Evolutionary conservation across 192 early-diverging fungal species (phyloP).

Genomic region (Spizellomyces punctatus): DNA sequence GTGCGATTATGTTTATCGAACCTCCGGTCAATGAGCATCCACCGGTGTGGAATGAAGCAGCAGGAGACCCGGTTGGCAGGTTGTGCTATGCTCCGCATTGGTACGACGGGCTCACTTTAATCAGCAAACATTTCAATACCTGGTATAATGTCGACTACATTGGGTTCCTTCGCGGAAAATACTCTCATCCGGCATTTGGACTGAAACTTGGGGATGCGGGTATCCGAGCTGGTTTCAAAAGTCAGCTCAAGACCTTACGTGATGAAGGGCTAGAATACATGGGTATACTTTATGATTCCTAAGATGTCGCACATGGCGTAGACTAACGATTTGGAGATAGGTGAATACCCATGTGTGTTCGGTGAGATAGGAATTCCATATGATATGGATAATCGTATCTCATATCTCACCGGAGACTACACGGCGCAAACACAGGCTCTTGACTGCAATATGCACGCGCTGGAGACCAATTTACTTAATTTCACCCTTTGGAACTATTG

Average conservation of each 20-base stretch:
- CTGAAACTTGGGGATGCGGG: conserved; percentile 73
- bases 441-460: conserved; percentile 66
- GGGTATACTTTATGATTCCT: not conserved
- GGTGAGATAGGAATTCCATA: conserved; percentile 81
- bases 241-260: conserved; percentile 34
- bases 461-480: conserved; percentile 67
- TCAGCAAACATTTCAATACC: conserved; percentile 62
- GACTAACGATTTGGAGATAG: conserved; percentile 40
- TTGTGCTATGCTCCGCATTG: conserved; percentile 79
- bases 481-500: conserved; percentile 87
- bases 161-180: conserved; percentile 53
- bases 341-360: conserved; percentile 65
- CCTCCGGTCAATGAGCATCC: conserved; percentile 70
- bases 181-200: conserved; percentile 54
- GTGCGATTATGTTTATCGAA: conserved; percentile 71
- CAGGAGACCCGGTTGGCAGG: conserved; percentile 33
- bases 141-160: conserved; percentile 61
- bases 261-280: conserved; percentile 10
- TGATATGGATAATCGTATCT: conserved; percentile 67
- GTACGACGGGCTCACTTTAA: conserved; percentile 76
- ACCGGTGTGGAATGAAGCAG: conserved; percentile 18
- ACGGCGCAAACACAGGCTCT: conserved; percentile 62
- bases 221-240: conserved; percentile 63
- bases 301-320: not conserved
- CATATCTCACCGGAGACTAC: conserved; percentile 67